Evolutionary conservation across 169 alveolate species (phyloP), one percentile per base, ranked within the genome.

Genomic region (Plasmodium sp.): DNA sequence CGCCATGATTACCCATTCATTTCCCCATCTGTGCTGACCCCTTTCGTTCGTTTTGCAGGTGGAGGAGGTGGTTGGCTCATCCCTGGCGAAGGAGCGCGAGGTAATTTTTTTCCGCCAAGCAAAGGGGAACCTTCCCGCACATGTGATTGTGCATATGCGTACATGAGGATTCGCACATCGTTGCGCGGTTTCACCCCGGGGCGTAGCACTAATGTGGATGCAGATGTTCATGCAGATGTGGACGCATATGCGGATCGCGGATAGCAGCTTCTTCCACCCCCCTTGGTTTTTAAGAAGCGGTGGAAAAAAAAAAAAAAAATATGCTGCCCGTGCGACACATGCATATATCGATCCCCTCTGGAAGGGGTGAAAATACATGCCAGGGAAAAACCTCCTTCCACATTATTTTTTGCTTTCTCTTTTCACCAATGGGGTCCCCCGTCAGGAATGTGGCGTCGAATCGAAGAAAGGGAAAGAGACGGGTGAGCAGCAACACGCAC

Each of bases 401-500:
- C 81, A 34, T 85, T 51, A 34, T 33, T 33, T 83, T 83, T 54
- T 33, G 36, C 34, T 18, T 83, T 31, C 22, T 83, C 18, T 41
- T 71, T 86, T 41, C 36, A 54, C 67, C 12, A 56, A 18, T 54
- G 22, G 51, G n/a, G 5, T 27, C 6, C 16, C 34, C 9, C 75
- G n/a, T 31, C 82, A 88, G 94, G 84, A 45, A 39, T 31, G 73
- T 43, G 5, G 33, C 12, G 36, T 80, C 18, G 84, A 77, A 79
- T 16, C 18, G 39, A 67, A 36, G 18, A 54, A 71, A 79, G 7
- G 36, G 71, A 34, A 77, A 62, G 67, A 80, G 12, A 88, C 48
- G 41, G 48, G 16, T 51, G 62, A 39, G 36, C 62, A 67, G 77
- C 33, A 67, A 18, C 33, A 88, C 83, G 91, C 94, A 31, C 94